Conservation (phyloP, 257 asterid species). For the Solanum dulcamara region DNA sequence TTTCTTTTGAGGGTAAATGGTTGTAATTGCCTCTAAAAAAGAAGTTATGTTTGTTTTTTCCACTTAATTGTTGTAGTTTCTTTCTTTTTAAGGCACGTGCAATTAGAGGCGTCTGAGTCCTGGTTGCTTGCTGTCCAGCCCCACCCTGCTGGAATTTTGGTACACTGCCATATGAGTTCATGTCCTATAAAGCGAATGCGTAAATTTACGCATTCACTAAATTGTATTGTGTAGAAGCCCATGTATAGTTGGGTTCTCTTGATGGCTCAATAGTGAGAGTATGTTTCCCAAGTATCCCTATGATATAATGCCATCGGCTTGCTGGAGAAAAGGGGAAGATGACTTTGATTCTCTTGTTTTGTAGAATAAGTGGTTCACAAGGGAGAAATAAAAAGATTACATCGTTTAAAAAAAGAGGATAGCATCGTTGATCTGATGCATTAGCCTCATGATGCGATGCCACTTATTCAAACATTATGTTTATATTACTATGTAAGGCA, state of each 20-base stretch:
- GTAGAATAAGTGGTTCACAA: too few species aligned
- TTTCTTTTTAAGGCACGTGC: background rate
- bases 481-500: background rate
- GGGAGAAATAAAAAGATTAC: too few species aligned
- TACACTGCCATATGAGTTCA: background rate
- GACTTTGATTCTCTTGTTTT: too few species aligned
- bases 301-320: background rate
- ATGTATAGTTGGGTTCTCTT: background rate
- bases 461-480: background rate
- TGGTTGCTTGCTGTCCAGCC: background rate
- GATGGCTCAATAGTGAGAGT: background rate
- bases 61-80: background rate
- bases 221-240: background rate
- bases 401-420: too few species aligned
- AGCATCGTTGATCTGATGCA: background rate
- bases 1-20: background rate
- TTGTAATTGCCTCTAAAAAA: background rate
- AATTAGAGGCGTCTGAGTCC: background rate
- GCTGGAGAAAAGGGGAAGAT: background rate
- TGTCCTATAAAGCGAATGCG: background rate
- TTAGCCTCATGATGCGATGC: background rate
- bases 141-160: background rate
- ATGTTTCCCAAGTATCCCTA: background rate
- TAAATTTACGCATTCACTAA: background rate
- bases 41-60: background rate